Conservation (phyloP, 139 green algal genomes). For the Protoeuglena noctilucae region DNA sequence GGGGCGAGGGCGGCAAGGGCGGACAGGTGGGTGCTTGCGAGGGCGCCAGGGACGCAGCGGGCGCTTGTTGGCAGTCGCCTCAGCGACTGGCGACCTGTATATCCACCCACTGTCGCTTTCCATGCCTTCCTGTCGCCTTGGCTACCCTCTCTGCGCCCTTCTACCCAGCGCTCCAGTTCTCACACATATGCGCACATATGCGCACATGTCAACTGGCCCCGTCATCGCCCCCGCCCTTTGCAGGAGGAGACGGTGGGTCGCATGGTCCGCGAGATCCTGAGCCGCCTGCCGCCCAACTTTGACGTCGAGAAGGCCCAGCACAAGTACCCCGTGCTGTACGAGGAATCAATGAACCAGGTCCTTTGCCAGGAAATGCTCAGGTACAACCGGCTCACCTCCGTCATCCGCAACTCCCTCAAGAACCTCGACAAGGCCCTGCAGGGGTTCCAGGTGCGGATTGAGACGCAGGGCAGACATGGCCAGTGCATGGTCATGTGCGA, state of each 20-base stretch:
- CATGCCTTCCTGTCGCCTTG: too few relatives aligned
- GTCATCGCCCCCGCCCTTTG: too few relatives aligned
- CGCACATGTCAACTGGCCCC: too few relatives aligned
- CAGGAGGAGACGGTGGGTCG: neutral
- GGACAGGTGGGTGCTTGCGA: too few relatives aligned
- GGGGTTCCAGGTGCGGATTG: neutral
- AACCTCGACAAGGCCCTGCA: conserved; percentile 8
- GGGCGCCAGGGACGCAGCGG: too few relatives aligned
- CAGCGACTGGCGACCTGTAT: too few relatives aligned
- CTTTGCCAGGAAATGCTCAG: conserved; percentile 6
- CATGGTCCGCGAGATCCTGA: conserved; percentile 6
- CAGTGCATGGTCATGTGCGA: neutral
- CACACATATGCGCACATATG: too few relatives aligned
- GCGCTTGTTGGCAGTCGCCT: too few relatives aligned
- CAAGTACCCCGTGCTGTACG: conserved; percentile 22
- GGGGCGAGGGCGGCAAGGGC: neutral
- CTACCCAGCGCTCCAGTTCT: too few relatives aligned
- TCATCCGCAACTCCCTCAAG: conserved; percentile 4
- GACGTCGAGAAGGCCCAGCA: conserved; percentile 17
- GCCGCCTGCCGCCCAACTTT: conserved; percentile 12
- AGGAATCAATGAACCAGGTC: conserved; percentile 25
- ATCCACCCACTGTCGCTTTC: too few relatives aligned
- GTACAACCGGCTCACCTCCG: conserved; percentile 1
- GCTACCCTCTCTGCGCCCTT: too few relatives aligned
- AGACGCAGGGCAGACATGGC: neutral